Percentiles rank a stretch among this genome's conserved stretches.
phyloP scores from a whole-genome alignment of 2,329 filamentous ascomycete species.

The Alternaria postmessia region DNA sequence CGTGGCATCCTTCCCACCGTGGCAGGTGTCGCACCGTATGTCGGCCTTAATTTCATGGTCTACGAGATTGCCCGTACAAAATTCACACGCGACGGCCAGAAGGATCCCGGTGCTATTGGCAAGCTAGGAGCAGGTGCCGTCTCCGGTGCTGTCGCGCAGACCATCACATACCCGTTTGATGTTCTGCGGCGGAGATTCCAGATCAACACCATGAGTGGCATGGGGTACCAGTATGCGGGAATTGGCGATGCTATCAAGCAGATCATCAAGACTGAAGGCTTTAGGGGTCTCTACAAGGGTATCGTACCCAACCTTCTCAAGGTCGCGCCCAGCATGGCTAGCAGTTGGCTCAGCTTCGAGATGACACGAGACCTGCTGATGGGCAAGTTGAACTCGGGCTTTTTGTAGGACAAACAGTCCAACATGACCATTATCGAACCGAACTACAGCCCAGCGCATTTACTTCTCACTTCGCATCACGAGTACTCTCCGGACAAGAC shows the following conservation, averaged over 20 bases:
- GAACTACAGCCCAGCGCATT: background rate
- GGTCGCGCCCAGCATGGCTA: slow-evolving; percentile 97
- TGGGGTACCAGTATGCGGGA: slow-evolving; percentile 94
- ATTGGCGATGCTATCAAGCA: slow-evolving; percentile 82
- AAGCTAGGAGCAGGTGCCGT: slow-evolving; percentile 91
- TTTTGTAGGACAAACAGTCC: slow-evolving; percentile 33
- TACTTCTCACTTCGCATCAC: background rate
- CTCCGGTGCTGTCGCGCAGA: slow-evolving; percentile 95
- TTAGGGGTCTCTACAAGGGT: slow-evolving; percentile 91
- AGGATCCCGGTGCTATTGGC: slow-evolving; percentile 78
- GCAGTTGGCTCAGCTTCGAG: slow-evolving; percentile 97
- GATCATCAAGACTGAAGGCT: slow-evolving; percentile 84
- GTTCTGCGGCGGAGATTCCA: slow-evolving; percentile 94
- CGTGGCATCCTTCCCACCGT: slow-evolving; percentile 93
- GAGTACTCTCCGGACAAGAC: slow-evolving; percentile 12
- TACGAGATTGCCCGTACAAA: slow-evolving; percentile 88
- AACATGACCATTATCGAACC: slow-evolving; percentile 2
- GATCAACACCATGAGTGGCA: slow-evolving; percentile 98
- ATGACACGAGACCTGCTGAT: slow-evolving; percentile 88
- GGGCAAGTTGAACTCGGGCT: slow-evolving; percentile 43
- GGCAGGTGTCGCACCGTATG: slow-evolving; percentile 94
- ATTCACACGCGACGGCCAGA: slow-evolving; percentile 86
- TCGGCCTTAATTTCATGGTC: slow-evolving; percentile 98
- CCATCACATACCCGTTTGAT: slow-evolving; percentile 97
- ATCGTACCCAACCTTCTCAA: slow-evolving; percentile 95